Base-by-base conservation (phyloP, 257 asterid species). In the Ligustrum vulgare region DNA sequence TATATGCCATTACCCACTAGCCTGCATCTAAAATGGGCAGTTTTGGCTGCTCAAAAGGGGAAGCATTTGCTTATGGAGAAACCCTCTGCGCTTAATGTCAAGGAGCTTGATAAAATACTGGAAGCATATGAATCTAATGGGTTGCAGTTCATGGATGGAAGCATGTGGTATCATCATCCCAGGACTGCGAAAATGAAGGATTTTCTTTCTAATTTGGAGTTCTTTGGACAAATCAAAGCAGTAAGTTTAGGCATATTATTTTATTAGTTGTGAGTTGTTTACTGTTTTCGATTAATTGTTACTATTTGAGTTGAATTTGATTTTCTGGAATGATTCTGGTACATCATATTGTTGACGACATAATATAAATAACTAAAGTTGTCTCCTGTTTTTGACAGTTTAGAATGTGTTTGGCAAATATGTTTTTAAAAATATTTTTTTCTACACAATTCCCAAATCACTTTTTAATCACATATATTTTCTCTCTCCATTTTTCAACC, bases 131-230 rank as follows among this genome's bases (percentile, higher is more conserved):
- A 77, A 68, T 54, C 67, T 18, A 89, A 86, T 77, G 90, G 93
- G 18, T 81, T 92, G 79, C 98, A 91, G 89, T 87, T 92, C 71
- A 92, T 92, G 98, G 98, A 92, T 75, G 97, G 88, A 5, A 90
- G 89, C 72, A 91, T 92, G 96, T 91, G 98, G 98, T 87, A 86
- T 86, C 98, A 93, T 84, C 97, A 93, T 77, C 98, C 97, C 22
- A 82, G 98, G 80, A 92, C 98, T 35, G 73, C 74, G 0, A 83
- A 78, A 65, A 88, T 91, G 91, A 90, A 85, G 82, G 91, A 86
- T 18, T 11, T 93, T 72, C 31, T 91, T 1, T 76, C 79, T 18
- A 67, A 91, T 82, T 68, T 82, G 4, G 71, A 85, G 20, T 65
- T 76, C 60, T 89, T 89, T 72, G 94, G 98, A 28, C 83, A 77